Base-by-base conservation (phyloP, 2,329 filamentous ascomycete species). In the Colletotrichum brevisporum region DNA sequence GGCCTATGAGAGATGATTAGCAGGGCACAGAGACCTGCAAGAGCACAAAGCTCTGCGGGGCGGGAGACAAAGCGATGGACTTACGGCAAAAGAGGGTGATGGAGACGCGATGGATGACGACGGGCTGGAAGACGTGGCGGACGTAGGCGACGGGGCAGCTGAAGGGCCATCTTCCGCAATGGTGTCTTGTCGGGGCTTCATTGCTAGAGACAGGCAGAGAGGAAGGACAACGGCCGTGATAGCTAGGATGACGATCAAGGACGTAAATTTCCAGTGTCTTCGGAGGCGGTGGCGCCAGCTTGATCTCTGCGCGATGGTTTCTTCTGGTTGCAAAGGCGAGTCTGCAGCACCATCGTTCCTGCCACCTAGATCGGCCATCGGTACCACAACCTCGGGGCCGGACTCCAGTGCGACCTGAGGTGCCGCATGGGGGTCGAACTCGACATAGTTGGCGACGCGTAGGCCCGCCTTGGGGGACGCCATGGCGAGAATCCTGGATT, bases 181-280 rank as follows among this genome's bases (percentile, higher is more conserved):
- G 18, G 10, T 50, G 6, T 21, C n/a, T 24, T 50, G 47, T 6
- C 16, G 5, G 41, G 41, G 16, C 15, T 43, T 15, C 13, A 43
- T 15, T 43, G 13, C 41, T 2, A 43, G 41, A 15, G 41, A 15
- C 41, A 54, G 13, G 16, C 18, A 31, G 18, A 56, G 18, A 26
- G 53, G 76, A 5, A 83, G 75, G 5, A 81, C 51, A 50, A 82
- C 73, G 6, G 76, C 79, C 54, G 82, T 77, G 64, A 82, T 82
- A 39, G 77, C 76, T 2, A 77, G 54, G n/a, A 82, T 15, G 5
- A 50, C 18, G 15, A 59, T 31, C 26, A 54, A 6, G 54, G 27
- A 39, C 16, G 54, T 4, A 6, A 63, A 13, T n/a, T 18, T 55
- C 15, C 18, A 31, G 26, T 54, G 51, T 10, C 18, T 43, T 18